Conservation (phyloP, 2,329 filamentous ascomycete species). For the Mollisiaceae sp. region DNA sequence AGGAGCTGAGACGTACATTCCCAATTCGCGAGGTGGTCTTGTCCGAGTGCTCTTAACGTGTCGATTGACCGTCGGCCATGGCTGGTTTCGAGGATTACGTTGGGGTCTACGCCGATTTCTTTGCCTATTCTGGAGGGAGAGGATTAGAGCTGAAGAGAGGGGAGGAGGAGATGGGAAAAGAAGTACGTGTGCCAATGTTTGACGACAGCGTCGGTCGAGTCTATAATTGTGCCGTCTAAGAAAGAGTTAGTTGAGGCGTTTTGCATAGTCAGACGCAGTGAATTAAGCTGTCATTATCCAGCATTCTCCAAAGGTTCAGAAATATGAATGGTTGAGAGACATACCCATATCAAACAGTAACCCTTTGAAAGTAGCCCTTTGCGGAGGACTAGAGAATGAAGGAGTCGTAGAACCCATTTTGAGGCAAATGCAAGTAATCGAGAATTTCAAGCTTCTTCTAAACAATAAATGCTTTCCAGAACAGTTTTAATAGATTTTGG, state of each 20-base stretch:
- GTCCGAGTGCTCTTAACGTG: conserved; percentile 74
- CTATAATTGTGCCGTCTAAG: conserved; percentile 14
- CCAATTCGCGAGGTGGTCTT: conserved; percentile 84
- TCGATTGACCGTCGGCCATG: conserved; percentile 93
- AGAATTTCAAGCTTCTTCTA: neutral
- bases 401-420: conserved; percentile 35
- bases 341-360: conserved; percentile 68
- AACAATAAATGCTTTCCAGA: neutral
- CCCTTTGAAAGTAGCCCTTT: conserved; percentile 35
- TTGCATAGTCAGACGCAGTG: neutral
- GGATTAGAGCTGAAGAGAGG: conserved; percentile 17
- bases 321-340: conserved; percentile 10
- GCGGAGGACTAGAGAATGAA: conserved; percentile 32
- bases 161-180: neutral
- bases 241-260: conserved; percentile 5
- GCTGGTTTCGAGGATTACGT: conserved; percentile 84
- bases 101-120: conserved; percentile 84
- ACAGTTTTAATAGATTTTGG: neutral
- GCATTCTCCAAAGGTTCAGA: neutral
- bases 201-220: conserved; percentile 61
- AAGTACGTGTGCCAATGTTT: conserved; percentile 72
- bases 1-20: conserved; percentile 69
- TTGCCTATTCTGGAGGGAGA: conserved; percentile 65
- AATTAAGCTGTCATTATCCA: neutral
- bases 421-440: conserved; percentile 38